These are phyloP conservation scores for Nicotiana noctiflora DNA, from an alignment of 257 asterid species.

Conservation along the genomic window DNA sequence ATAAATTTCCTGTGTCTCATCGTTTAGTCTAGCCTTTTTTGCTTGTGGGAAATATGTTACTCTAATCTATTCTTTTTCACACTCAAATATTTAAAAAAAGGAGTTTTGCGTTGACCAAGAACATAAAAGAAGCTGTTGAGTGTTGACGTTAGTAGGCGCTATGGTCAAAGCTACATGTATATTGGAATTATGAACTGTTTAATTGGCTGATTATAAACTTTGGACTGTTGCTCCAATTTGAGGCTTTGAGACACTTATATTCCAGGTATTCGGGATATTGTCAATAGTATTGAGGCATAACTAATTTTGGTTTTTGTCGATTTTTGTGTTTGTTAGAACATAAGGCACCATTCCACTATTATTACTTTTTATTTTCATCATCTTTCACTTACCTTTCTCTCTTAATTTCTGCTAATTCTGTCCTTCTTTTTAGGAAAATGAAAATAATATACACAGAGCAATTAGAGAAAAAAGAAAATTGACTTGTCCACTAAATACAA, in stretches of 20 bases:
- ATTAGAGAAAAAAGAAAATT: neutral
- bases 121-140: neutral
- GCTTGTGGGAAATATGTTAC: neutral
- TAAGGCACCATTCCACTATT: neutral
- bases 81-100: neutral
- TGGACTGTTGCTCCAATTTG: neutral
- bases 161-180: neutral
- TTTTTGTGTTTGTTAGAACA: neutral
- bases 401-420: neutral
- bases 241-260: neutral
- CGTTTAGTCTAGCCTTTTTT: neutral
- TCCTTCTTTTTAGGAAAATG: neutral
- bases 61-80: neutral
- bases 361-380: neutral
- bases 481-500: conserved; percentile 1
- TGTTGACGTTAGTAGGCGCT: neutral
- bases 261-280: neutral
- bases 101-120: neutral
- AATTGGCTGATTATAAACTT: conserved; percentile 2
- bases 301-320: neutral
- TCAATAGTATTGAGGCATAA: neutral
- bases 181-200: neutral
- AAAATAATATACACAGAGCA: neutral
- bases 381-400: neutral
- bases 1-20: neutral